Evolutionary conservation across 805 yeast genomes (phyloP).

Genomic region (Isabelozyma gotoi): DNA sequence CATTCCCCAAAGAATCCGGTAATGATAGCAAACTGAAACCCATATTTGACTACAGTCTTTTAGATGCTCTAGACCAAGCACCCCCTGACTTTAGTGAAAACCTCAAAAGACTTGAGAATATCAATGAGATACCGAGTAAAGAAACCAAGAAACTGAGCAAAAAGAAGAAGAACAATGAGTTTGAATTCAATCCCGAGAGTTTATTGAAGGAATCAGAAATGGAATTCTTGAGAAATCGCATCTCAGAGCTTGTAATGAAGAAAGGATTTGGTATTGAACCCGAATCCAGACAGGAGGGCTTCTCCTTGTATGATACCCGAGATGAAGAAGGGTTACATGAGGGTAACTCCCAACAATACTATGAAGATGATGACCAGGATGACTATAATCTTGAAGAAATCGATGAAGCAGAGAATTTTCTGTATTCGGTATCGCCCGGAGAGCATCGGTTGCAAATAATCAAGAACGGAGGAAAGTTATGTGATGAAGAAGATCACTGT

Average conservation of each 20-base stretch:
- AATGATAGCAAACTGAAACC: conserved; percentile 12
- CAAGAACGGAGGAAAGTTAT: conserved; percentile 22
- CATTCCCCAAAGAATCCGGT: conserved; percentile 24
- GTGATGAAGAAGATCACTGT: conserved; percentile 20
- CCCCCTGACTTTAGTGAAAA: conserved; percentile 14
- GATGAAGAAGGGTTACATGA: conserved; percentile 42
- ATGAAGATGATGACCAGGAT: conserved; percentile 25
- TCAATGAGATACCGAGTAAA: not conserved
- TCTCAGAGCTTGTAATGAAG: conserved; percentile 20
- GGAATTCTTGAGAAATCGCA: conserved; percentile 25
- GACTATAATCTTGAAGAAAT: conserved; percentile 41
- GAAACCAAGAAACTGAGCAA: not conserved
- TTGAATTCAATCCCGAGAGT: conserved; percentile 4
- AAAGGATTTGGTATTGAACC: conserved; percentile 11
- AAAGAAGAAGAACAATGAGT: not conserved
- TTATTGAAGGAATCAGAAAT: conserved; percentile 25
- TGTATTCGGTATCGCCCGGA: conserved; percentile 29
- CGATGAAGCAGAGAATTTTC: conserved; percentile 22
- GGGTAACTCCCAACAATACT: conserved; percentile 23
- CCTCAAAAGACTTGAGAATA: not conserved
- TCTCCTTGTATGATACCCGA: conserved; percentile 32
- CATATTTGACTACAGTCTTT: conserved; percentile 25
- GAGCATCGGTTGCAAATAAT: conserved; percentile 29
- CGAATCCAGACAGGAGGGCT: conserved; percentile 16
- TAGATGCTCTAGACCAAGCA: conserved; percentile 31